phyloP scores from a whole-genome alignment of 768 basidiomycete species.

The Podaxis mareebaensis region DNA sequence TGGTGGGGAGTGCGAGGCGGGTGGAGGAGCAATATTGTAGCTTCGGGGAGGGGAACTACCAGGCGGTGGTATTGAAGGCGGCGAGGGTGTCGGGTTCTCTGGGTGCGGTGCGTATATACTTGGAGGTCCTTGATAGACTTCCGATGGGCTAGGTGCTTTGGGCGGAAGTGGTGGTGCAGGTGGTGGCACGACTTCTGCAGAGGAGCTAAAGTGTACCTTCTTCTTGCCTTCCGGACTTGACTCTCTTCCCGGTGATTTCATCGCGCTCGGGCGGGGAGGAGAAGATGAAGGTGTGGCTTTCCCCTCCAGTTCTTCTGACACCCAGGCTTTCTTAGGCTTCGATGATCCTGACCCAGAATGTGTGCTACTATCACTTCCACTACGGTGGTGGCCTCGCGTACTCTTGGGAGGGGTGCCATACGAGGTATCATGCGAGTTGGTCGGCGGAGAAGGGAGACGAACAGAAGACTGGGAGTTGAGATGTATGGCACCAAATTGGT shows the following conservation, averaged over 20 bases:
- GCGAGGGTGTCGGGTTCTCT: constrained; percentile 18
- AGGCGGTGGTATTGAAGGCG: not conserved
- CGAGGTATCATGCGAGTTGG: not conserved
- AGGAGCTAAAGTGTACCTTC: constrained; percentile 53
- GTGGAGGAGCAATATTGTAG: constrained; percentile 17
- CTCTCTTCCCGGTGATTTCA: constrained; percentile 18
- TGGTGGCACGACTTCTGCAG: constrained; percentile 34
- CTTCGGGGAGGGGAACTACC: constrained; percentile 4
- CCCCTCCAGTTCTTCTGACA: constrained; percentile 45
- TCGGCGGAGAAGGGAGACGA: constrained; percentile 1
- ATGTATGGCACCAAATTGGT: not conserved
- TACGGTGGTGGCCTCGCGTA: constrained; percentile 18
- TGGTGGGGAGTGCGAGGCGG: constrained; percentile 16
- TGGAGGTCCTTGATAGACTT: constrained; percentile 20
- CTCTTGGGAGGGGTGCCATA: constrained; percentile 19
- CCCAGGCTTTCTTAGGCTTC: constrained; percentile 31
- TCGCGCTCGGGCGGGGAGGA: constrained; percentile 16
- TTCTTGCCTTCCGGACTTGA: constrained; percentile 38
- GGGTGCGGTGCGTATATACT: constrained; percentile 19
- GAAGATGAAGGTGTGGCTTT: constrained; percentile 19
- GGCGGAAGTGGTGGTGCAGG: constrained; percentile 22
- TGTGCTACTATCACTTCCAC: constrained; percentile 30
- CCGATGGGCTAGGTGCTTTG: constrained; percentile 22
- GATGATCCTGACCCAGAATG: constrained; percentile 23
- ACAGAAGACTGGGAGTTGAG: not conserved